Evolutionary conservation across 1,284 basidiomycete species (phyloP).

Genomic region (Trichosporon sp.): DNA sequence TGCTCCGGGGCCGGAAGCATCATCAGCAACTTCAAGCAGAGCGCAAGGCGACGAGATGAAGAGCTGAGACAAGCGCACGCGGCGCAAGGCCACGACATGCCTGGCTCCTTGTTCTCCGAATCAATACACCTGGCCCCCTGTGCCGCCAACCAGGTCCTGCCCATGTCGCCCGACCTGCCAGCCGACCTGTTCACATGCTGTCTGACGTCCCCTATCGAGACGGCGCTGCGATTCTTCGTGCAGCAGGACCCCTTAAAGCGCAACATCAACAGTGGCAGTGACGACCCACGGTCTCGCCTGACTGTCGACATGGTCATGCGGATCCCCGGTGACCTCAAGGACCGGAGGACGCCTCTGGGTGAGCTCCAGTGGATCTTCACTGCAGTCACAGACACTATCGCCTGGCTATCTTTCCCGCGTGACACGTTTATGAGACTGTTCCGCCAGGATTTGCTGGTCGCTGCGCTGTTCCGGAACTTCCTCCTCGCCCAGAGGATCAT

Average conservation of each 20-base stretch:
- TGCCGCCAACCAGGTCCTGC: constrained; percentile 82
- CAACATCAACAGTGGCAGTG: constrained; percentile 59
- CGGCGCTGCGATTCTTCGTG: constrained; percentile 89
- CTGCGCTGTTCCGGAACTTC: constrained; percentile 94
- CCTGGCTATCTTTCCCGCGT: constrained; percentile 93
- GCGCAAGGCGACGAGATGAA: constrained; percentile 78
- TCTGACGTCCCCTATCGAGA: constrained; percentile 96
- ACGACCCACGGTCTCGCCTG: constrained; percentile 52
- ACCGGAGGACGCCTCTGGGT: constrained; percentile 88
- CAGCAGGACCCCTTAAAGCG: constrained; percentile 72
- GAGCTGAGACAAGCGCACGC: constrained; percentile 53
- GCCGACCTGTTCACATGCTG: constrained; percentile 98
- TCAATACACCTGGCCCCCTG: constrained; percentile 96
- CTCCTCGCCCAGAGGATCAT: constrained; percentile 95
- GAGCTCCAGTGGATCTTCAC: constrained; percentile 99
- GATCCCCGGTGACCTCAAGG: constrained; percentile 93
- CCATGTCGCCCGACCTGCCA: constrained; percentile 92
- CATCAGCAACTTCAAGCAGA: constrained; percentile 81
- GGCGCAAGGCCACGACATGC: constrained; percentile 51
- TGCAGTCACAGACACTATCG: constrained; percentile 97
- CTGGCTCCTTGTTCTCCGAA: constrained; percentile 69
- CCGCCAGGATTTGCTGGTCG: constrained; percentile 91
- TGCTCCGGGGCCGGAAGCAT: constrained; percentile 94
- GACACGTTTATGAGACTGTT: constrained; percentile 92
- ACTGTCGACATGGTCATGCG: constrained; percentile 91